Conservation (phyloP, 306 rosid species). For the Carpinus viminea region DNA sequence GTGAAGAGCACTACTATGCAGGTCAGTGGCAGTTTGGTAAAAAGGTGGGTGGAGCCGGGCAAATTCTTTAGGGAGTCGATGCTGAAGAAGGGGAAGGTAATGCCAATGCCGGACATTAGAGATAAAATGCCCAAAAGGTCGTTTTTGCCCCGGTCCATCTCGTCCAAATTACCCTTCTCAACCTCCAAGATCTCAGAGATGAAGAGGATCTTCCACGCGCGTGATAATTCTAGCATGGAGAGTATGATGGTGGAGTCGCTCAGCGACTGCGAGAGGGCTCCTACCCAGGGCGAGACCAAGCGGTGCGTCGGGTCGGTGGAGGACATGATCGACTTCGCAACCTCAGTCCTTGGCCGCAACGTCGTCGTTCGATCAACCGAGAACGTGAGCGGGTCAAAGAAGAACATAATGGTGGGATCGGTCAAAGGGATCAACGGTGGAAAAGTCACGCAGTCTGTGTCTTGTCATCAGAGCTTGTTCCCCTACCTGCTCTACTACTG, state of each 20-base stretch:
- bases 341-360: constrained; percentile 79
- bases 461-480: constrained; percentile 92
- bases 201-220: constrained; percentile 67
- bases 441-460: constrained; percentile 75
- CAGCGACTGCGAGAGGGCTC: constrained; percentile 74
- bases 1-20: constrained; percentile 23
- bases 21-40: constrained; percentile 58
- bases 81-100: constrained; percentile 69
- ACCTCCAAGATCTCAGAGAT: constrained; percentile 55
- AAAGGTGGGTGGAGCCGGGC: constrained; percentile 89
- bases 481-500: constrained; percentile 91
- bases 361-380: constrained; percentile 60
- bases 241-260: constrained; percentile 58
- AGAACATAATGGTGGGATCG: constrained; percentile 54
- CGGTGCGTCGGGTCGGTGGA: constrained; percentile 85
- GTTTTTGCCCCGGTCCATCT: constrained; percentile 74
- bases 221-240: constrained; percentile 82
- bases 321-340: constrained; percentile 92
- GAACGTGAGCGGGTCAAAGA: constrained; percentile 66
- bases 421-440: constrained; percentile 79
- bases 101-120: constrained; percentile 82
- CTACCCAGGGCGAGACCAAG: constrained; percentile 76
- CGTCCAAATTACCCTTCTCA: constrained; percentile 83
- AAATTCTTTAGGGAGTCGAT: constrained; percentile 82
- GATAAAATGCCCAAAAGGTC: constrained; percentile 96